Percentiles rank a stretch among this genome's conserved stretches.
Evolutionary conservation across 176 grass and related monocot species (phyloP).

Genomic region (Bolboschoenus planiculmis): DNA sequence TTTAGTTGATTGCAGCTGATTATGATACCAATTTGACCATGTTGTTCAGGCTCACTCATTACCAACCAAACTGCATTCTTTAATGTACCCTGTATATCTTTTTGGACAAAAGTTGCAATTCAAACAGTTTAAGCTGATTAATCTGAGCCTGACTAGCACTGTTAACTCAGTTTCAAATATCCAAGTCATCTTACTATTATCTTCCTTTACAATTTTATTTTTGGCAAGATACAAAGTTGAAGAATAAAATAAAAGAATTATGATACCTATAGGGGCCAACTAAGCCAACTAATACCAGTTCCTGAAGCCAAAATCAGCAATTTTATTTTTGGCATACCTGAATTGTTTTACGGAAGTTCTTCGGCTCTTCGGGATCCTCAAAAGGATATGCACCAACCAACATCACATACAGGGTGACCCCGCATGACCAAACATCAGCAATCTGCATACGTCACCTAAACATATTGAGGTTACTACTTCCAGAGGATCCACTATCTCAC

Average conservation of each 20-base stretch:
- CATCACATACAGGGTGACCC: slow-evolving; percentile 93
- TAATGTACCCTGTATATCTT: not conserved
- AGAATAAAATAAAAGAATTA: not conserved
- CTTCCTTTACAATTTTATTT: not conserved
- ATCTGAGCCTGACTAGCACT: not conserved
- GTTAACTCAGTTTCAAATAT: not conserved
- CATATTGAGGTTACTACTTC: not conserved
- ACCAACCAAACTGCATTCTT: not conserved
- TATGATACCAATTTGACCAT: not conserved
- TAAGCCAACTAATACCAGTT: not conserved
- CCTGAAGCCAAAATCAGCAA: too few relatives aligned
- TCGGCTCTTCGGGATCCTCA: slow-evolving; percentile 79
- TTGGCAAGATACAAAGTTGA: not conserved
- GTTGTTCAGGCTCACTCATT: not conserved
- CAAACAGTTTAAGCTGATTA: slow-evolving; percentile 9
- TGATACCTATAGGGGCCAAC: not conserved
- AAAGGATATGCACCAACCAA: slow-evolving; percentile 94
- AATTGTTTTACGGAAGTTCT: slow-evolving; percentile 92
- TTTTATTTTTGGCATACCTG: slow-evolving; percentile 47
- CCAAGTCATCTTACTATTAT: not conserved
- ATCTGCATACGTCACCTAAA: slow-evolving; percentile 42
- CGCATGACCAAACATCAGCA: slow-evolving; percentile 86
- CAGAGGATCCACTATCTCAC: not conserved
- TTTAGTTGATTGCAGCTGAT: not conserved
- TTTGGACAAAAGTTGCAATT: not conserved